A percentile compares a stretch with the other conserved stretches of the same genome.
Conservation (phyloP, 176 grass and related monocot species). For the Oryza glumipatula region DNA sequence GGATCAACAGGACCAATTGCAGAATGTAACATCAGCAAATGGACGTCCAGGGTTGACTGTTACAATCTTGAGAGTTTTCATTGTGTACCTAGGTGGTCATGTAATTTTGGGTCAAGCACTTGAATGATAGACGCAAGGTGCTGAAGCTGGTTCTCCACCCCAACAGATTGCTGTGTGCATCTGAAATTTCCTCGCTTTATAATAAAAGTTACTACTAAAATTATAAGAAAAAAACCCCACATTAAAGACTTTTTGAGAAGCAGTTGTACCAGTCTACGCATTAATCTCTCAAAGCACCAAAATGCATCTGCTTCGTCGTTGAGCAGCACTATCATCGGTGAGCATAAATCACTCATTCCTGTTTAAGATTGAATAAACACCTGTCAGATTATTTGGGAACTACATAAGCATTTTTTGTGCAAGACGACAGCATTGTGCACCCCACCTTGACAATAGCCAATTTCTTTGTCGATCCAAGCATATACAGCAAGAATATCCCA, state of each 20-base stretch:
- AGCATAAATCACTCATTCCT: slow-evolving; percentile 99
- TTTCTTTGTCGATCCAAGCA: slow-evolving; percentile 99
- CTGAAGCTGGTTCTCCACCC: slow-evolving; percentile 93
- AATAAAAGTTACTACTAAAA: background rate
- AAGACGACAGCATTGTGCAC: background rate
- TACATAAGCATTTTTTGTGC: slow-evolving; percentile 23
- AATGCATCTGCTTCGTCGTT: slow-evolving; percentile 96
- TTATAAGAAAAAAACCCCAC: slow-evolving; percentile 14
- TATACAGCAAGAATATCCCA: slow-evolving; percentile 99
- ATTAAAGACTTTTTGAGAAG: background rate
- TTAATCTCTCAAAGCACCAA: slow-evolving; percentile 97
- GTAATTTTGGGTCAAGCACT: slow-evolving; percentile 93
- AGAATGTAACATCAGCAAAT: slow-evolving; percentile 35
- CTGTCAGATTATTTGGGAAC: slow-evolving; percentile 24
- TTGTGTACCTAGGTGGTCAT: slow-evolving; percentile 88
- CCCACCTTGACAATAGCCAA: slow-evolving; percentile 98
- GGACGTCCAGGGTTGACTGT: slow-evolving; percentile 5
- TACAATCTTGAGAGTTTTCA: slow-evolving; percentile 24
- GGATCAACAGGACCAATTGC: slow-evolving; percentile 19
- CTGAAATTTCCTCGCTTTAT: slow-evolving; percentile 97
- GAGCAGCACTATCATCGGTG: slow-evolving; percentile 92
- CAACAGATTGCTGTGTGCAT: slow-evolving; percentile 94
- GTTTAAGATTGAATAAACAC: slow-evolving; percentile 42
- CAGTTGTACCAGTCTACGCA: slow-evolving; percentile 91
- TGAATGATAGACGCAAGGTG: slow-evolving; percentile 93